Conservation (phyloP, 805 yeast species). For the Myxozyma monticola region DNA sequence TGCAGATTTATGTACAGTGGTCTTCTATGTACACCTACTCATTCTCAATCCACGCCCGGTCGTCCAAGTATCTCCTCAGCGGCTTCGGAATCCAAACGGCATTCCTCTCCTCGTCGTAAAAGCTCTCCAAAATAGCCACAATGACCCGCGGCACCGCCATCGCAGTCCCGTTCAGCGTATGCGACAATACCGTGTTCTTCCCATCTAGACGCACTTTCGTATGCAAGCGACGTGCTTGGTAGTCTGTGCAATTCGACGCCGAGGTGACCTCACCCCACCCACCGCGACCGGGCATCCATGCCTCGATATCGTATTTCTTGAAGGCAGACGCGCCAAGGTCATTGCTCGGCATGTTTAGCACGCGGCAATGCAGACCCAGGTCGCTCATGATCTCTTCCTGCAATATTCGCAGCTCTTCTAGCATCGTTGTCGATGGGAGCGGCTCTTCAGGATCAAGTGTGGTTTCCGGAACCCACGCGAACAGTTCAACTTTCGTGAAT, state of each 20-base stretch:
- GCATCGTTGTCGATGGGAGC: slow-evolving; percentile 39
- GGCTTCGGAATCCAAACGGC: slow-evolving; percentile 65
- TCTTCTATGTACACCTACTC: no score
- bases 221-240: slow-evolving; percentile 79
- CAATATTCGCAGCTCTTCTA: slow-evolving; percentile 60
- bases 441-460: slow-evolving; percentile 36
- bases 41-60: slow-evolving; percentile 43
- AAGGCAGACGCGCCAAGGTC: slow-evolving; percentile 94
- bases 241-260: slow-evolving; percentile 88
- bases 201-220: slow-evolving; percentile 52
- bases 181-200: slow-evolving; percentile 51
- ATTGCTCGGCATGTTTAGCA: slow-evolving; percentile 82
- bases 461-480: slow-evolving; percentile 53
- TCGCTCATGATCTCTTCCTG: slow-evolving; percentile 65
- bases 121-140: slow-evolving; percentile 85
- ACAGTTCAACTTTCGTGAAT: slow-evolving; percentile 90
- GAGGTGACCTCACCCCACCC: slow-evolving; percentile 91
- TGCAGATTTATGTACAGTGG: neutral
- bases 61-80: slow-evolving; percentile 72
- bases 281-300: slow-evolving; percentile 97
- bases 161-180: slow-evolving; percentile 93
- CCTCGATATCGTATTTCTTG: slow-evolving; percentile 90
- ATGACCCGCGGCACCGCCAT: slow-evolving; percentile 92
- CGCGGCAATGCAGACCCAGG: slow-evolving; percentile 77
- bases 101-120: slow-evolving; percentile 60